Percentiles rank a stretch among this genome's conserved stretches.
Conservation (phyloP, 73 alveolate genomes). For the Tetrahymena borealis region DNA sequence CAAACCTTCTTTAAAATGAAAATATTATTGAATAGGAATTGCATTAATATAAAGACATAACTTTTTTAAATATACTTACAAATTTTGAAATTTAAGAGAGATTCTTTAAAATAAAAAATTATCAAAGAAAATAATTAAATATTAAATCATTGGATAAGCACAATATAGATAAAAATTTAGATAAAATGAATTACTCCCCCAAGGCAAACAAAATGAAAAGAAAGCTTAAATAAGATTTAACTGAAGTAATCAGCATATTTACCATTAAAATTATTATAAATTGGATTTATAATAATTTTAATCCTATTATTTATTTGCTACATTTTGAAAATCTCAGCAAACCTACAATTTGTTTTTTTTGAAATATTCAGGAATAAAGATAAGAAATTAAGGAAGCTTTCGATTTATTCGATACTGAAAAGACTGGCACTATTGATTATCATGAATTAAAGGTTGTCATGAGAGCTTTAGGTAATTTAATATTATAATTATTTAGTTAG, state of each 20-base stretch:
- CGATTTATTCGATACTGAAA: conserved; percentile 96
- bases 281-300: not conserved
- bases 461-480: conserved; percentile 25
- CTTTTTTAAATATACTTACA: not conserved
- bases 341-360: not conserved
- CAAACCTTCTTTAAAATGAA: no score
- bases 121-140: not conserved
- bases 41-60: not conserved
- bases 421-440: conserved; percentile 95
- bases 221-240: conserved; percentile 21
- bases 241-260: not conserved
- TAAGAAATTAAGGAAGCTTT: conserved; percentile 96
- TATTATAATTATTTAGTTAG: not conserved
- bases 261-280: not conserved
- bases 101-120: not conserved
- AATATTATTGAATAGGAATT: not conserved
- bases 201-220: conserved; percentile 7
- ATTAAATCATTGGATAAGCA: not conserved
- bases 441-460: conserved; percentile 94
- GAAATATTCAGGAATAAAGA: conserved; percentile 51
- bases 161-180: not conserved
- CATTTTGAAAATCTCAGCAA: not conserved
- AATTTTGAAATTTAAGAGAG: not conserved
- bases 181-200: not conserved
- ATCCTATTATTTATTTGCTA: not conserved